Percentiles rank a stretch among this genome's conserved stretches.
Conservation (phyloP, 2,329 filamentous ascomycete genomes). For the Aspergillus fumigatiaffinis region DNA sequence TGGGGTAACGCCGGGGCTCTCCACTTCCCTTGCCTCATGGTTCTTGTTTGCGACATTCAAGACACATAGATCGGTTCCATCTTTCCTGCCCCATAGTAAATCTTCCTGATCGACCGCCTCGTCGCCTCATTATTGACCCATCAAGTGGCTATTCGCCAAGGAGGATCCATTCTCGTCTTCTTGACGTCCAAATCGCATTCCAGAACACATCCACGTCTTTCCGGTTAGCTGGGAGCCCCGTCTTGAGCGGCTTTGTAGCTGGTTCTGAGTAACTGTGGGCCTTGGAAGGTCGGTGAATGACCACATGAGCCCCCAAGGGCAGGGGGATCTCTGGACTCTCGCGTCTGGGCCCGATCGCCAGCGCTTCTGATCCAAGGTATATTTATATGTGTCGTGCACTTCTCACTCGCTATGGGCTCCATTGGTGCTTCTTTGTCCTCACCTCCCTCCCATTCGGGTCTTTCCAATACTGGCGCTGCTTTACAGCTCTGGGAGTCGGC, state of each 20-base stretch:
- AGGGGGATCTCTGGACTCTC: constrained; percentile 3
- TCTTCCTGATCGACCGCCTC: constrained; percentile 12
- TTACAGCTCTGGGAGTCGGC: constrained; percentile 20
- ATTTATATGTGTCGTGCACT: constrained; percentile 1
- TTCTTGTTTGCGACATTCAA: neutral
- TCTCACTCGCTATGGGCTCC: constrained; percentile 12
- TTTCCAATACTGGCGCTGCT: constrained; percentile 4
- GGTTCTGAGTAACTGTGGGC: constrained; percentile 5
- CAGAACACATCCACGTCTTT: constrained; percentile 17
- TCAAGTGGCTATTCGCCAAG: constrained; percentile 13
- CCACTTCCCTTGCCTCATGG: constrained; percentile 9
- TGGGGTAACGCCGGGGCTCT: constrained; percentile 4
- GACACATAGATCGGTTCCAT: constrained; percentile 5
- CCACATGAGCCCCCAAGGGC: constrained; percentile 5
- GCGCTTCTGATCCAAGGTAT: constrained; percentile 10
- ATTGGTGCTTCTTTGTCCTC: constrained; percentile 6
- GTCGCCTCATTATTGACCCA: constrained; percentile 19
- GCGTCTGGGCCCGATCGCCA: constrained; percentile 6
- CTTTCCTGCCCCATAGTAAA: constrained; percentile 4
- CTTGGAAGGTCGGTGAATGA: constrained; percentile 6
- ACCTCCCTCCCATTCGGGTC: constrained; percentile 5
- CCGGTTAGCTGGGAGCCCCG: constrained; percentile 7
- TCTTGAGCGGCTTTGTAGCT: constrained; percentile 1
- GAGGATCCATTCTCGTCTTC: constrained; percentile 17
- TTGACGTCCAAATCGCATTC: constrained; percentile 19